Evolutionary conservation across 768 basidiomycete genomes (phyloP).

Genomic region (Cystofilobasidium ferigula): DNA sequence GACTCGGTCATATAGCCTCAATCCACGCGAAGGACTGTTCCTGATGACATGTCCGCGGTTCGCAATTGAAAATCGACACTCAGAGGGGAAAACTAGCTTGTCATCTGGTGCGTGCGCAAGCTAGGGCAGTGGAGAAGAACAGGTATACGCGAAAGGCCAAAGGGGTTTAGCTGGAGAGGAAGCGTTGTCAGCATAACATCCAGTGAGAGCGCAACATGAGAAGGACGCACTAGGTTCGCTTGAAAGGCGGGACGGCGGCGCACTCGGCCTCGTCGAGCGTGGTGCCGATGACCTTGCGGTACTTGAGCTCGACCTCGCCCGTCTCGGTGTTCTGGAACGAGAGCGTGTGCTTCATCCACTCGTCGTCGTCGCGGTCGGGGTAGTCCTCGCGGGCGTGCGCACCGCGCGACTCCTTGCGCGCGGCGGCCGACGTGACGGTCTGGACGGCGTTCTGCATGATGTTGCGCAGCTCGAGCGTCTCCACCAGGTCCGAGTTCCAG

Average conservation of each 20-base stretch:
- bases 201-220: background rate
- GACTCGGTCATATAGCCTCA: too few relatives aligned
- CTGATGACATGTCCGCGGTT: too few relatives aligned
- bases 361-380: conserved; percentile 92
- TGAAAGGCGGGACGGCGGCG: conserved; percentile 86
- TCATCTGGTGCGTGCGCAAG: background rate
- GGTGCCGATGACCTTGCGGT: conserved; percentile 69
- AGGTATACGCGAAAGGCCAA: background rate
- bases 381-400: conserved; percentile 97
- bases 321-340: conserved; percentile 65
- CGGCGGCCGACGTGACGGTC: conserved; percentile 68
- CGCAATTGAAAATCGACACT: too few relatives aligned
- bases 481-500: conserved; percentile 58
- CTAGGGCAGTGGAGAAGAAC: background rate
- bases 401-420: conserved; percentile 93
- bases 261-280: conserved; percentile 78
- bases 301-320: conserved; percentile 78
- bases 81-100: background rate
- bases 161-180: background rate
- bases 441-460: conserved; percentile 89
- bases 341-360: conserved; percentile 64
- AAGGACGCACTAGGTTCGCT: conserved; percentile 64
- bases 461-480: conserved; percentile 94
- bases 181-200: background rate
- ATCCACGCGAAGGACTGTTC: too few relatives aligned